Evolutionary conservation across 2,329 filamentous ascomycete species (phyloP), one percentile per base, ranked within the genome.

Genomic region (Boeremia exigua): DNA sequence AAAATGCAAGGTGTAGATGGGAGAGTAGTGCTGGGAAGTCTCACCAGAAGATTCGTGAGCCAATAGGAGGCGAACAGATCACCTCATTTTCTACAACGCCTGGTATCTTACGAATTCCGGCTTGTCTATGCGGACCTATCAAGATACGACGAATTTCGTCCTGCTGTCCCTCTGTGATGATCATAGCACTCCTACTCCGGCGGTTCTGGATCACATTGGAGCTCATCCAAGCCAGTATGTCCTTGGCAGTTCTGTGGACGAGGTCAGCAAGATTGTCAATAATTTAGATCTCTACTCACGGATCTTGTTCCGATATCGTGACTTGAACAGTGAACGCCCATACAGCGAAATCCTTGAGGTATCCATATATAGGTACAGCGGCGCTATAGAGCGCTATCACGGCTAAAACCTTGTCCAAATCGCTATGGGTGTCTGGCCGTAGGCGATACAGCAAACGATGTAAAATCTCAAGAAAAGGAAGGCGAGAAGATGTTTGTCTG

Each of bases 401-500:
- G 1, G 65, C 65, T 11, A 72, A 45, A 19, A 69, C 25, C 37
- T 57, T 68, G 27, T 72, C 66, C 2, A 71, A 40, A 33, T 64
- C 56, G 36, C 54, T 59, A 9, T 51, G 47, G 27, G 40, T 47
- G 8, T 56, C 53, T 28, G 64, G 61, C 12, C 55, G 62, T 10
- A 70, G 39, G 14, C 66, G 66, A 23, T 61, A 63, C 2, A 69
- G 38, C 19, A 70, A 28, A 12, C 68, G 68, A 28, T 71, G 67
- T 6, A 70, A n/a, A 12, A 72, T 58, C 48, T 72, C 70, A n/a
- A 72, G 50, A 1, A 72, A 46, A 1, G 70, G 69, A 47, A 62
- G 61, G 7, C 53, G 55, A 8, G 39, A 40, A 5, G 59, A 59
- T 10, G 64, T 59, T 15, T 60, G 40, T 23, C 58, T 57, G 33